phyloP scores from a whole-genome alignment of 73 alveolate species.

The Effrenium voratum region DNA sequence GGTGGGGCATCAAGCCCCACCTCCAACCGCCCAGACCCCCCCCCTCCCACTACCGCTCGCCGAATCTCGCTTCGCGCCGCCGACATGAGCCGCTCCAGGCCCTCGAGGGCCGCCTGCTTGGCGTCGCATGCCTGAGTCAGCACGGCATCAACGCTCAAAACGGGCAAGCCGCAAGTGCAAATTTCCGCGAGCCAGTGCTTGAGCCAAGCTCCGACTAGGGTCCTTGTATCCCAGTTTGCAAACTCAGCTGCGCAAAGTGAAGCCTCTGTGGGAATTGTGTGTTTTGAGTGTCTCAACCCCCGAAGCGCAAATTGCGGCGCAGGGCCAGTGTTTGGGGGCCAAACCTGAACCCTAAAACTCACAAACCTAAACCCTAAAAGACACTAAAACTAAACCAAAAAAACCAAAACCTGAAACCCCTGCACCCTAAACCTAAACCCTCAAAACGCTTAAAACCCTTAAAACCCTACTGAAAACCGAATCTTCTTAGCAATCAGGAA shows the following conservation, averaged over 20 bases:
- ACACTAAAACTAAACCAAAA: background rate
- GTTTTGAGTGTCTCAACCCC: background rate
- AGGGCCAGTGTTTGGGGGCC: background rate
- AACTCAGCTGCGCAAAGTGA: background rate
- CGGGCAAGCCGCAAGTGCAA: too few species aligned
- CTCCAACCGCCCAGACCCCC: too few species aligned
- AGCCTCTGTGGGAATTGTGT: background rate
- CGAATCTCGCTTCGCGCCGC: too few species aligned
- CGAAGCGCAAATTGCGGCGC: background rate
- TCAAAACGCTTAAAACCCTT: too few species aligned
- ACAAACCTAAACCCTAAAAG: background rate
- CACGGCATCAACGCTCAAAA: too few species aligned
- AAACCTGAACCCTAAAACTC: background rate
- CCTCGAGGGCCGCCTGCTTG: conserved; percentile 42
- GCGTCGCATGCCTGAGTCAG: conserved; percentile 26
- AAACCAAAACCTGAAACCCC: background rate
- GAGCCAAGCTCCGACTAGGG: background rate
- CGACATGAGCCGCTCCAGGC: too few species aligned
- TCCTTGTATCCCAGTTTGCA: background rate
- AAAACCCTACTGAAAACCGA: background rate
- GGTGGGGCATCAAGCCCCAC: too few species aligned
- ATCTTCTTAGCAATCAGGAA: background rate
- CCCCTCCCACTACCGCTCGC: too few species aligned
- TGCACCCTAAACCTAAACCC: background rate
- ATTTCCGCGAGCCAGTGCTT: background rate